Base-by-base conservation (phyloP, 2,329 filamentous ascomycete genomes). In the Chaetomium sp. region DNA sequence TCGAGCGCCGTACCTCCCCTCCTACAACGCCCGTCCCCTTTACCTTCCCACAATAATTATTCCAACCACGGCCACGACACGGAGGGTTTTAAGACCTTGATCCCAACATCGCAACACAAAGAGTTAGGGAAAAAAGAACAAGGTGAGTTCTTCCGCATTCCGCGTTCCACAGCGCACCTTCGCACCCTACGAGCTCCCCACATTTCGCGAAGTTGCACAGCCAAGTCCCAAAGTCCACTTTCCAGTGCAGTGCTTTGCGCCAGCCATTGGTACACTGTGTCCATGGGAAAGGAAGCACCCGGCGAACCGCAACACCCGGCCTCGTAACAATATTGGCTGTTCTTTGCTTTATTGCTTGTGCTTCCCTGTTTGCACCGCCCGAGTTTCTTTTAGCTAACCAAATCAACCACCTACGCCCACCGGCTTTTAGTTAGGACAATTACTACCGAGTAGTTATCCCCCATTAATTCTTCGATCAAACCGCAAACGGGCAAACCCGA, bases 1-100 rank as follows among this genome's bases (percentile, higher is more conserved):
- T n/a, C 56, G 53, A 63, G 52, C 54, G 49, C 50, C 54, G 56
- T 47, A 14, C 43, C 53, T 33, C 46, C 36, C 58, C 48, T 33
- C 19, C 19, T 27, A 27, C 19, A 27, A 27, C 19, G 19, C 19
- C 19, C 19, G 19, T 56, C 43, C 14, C 49, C 37, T 49, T 40
- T 54, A 35, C 46, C 43, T 14, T 55, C 38, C 43, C 49, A 35
- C 43, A 40, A 37, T 27, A 9, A 4, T 42, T n/a, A 37, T 35
- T 9, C n/a, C 9, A 40, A 14, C 33, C 44, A 53, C 46, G 19
- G 36, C 14, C 36, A 40, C 47, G 37, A 27, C 27, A 35, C 44
- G 52, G 55, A 53, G 9, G 45, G 45, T 27, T 33, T 36, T 45
- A 47, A 38, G 10, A 49, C 46, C 53, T 51, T 49, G 49, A 50